Base-by-base conservation (phyloP, 805 yeast genomes). In the Ogataea minuta region DNA sequence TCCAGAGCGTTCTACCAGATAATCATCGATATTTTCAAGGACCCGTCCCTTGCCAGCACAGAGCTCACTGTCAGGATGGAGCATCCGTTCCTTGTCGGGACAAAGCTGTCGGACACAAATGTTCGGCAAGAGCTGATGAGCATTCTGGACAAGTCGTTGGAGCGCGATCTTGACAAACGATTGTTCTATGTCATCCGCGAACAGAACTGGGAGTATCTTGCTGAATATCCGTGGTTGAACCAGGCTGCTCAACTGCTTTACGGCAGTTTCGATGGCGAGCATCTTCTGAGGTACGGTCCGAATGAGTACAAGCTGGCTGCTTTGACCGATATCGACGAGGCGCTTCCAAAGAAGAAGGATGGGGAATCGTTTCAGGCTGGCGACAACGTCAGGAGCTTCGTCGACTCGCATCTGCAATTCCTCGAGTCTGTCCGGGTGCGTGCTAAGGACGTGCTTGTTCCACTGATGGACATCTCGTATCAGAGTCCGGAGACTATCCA, bases 121-220 rank as follows among this genome's bases (percentile, higher is more conserved):
- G 81, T 87, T 20, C 76, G 99, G 34, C 72, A 77, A 41, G 81
- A 79, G 49, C 73, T 95, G 46, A 84, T 93, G 93, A 59, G 74
- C 0, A 85, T 93, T 40, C 65, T 93, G 54, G 81, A 82, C 58
- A 74, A 74, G 30, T 84, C 95, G 48, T 66, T 93, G 45, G 96
- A 90, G 45, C 74, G 70, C 35, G 89, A 85, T 49, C 72, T 89
- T 16, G 76, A 77, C 50, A 88, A 86, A 59, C 72, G 99, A 42
- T 67, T 93, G 24, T 79, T 82, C 48, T 95, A 95, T 52, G 82
- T 91, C 7, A 75, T 95, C n/a, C 70, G 91, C 26, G 98, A 93
- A 53, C 99, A 93, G 59, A 91, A 88, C 54, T 93, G 99, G 99
- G 99, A 93, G 57, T 84, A 77, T 49, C 67, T 93, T 26, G 90